phyloP scores from a whole-genome alignment of 345 rosid genomes.

The Mallotus nudiflorus region DNA sequence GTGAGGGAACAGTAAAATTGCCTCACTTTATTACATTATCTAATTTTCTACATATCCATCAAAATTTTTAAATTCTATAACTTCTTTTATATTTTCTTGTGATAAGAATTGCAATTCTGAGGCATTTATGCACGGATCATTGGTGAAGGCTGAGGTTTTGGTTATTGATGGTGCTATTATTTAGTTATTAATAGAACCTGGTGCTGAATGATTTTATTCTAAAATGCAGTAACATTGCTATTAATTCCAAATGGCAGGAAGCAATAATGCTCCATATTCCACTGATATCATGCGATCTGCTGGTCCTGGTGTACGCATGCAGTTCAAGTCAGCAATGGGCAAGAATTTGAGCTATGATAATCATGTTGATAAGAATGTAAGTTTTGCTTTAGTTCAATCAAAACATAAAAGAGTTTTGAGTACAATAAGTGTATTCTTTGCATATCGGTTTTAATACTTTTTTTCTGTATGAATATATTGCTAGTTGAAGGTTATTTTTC shows the following conservation, averaged over 20 bases:
- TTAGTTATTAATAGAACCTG: neutral
- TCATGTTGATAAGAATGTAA: slow-evolving; percentile 64
- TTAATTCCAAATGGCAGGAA: slow-evolving; percentile 48
- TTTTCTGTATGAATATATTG: neutral
- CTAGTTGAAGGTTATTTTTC: neutral
- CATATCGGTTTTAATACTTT: neutral
- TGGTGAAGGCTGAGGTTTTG: neutral
- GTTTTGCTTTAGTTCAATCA: slow-evolving; percentile 15
- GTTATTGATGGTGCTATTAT: neutral
- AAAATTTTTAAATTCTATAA: neutral
- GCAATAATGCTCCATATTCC: slow-evolving; percentile 43
- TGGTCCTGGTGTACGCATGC: slow-evolving; percentile 57
- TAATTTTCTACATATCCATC: neutral
- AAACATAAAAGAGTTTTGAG: neutral
- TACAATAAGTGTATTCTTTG: too few relatives aligned
- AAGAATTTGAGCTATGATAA: slow-evolving; percentile 53
- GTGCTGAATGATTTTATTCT: neutral
- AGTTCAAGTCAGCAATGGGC: slow-evolving; percentile 52
- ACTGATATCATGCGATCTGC: slow-evolving; percentile 44
- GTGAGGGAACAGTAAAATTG: neutral
- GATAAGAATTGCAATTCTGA: neutral
- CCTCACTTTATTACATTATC: neutral
- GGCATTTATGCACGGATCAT: neutral
- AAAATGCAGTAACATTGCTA: neutral
- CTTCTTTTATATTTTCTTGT: neutral